Conservation (phyloP, 805 yeast genomes). For the Candida chilensis region DNA sequence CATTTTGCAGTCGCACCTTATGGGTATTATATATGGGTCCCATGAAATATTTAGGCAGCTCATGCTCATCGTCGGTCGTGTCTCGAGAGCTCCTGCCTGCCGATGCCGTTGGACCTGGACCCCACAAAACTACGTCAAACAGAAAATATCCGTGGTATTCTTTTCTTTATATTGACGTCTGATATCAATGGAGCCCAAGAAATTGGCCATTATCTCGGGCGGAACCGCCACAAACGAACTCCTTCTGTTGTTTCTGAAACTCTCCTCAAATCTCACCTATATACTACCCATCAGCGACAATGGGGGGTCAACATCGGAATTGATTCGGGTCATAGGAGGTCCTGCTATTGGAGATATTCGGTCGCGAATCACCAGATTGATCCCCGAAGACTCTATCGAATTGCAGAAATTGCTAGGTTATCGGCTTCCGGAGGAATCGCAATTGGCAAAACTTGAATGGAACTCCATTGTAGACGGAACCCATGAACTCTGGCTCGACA, state of each 20-base stretch:
- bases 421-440: conserved; percentile 39
- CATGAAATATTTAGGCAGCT: no score
- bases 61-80: no score
- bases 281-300: conserved; percentile 83
- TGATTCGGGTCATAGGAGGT: conserved; percentile 80
- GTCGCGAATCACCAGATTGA: conserved; percentile 68
- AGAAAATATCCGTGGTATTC: no score
- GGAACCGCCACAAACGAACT: conserved; percentile 85
- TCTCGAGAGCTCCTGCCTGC: no score
- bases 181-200: no score
- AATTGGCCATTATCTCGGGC: conserved; percentile 54
- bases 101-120: no score
- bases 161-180: no score
- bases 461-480: conserved; percentile 67
- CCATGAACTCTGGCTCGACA: conserved; percentile 56
- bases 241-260: conserved; percentile 42
- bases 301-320: conserved; percentile 92
- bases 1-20: no score
- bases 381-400: conserved; percentile 38
- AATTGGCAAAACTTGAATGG: conserved; percentile 67
- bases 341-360: conserved; percentile 93
- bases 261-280: conserved; percentile 44
- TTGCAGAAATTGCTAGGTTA: conserved; percentile 27
- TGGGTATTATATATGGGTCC: no score
- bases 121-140: no score